Evolutionary conservation across 2,329 filamentous ascomycete genomes (phyloP).

Genomic region (Ploettnerulaceae sp.): DNA sequence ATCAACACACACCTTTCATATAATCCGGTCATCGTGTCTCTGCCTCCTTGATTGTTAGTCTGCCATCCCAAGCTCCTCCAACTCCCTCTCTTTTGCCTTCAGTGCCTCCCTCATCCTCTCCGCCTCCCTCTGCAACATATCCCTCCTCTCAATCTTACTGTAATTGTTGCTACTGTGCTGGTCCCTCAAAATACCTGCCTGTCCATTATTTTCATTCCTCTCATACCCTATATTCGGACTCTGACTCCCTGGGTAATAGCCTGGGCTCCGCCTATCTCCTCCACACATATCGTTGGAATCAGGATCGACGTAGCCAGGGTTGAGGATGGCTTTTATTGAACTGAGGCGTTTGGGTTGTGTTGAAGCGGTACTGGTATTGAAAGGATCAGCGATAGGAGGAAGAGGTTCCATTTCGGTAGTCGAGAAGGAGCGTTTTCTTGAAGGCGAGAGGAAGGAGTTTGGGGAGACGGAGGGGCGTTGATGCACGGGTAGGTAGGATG

Average conservation of each 20-base stretch:
- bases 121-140: constrained; percentile 65
- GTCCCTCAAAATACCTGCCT: constrained; percentile 33
- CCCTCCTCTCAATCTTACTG: constrained; percentile 56
- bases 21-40: too few species aligned
- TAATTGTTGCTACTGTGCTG: constrained; percentile 43
- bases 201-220: background rate
- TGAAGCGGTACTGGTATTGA: constrained; percentile 30
- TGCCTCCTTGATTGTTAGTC: constrained; percentile 4
- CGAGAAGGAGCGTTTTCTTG: constrained; percentile 65
- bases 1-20: too few species aligned
- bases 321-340: constrained; percentile 72
- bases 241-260: constrained; percentile 19
- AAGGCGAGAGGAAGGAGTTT: constrained; percentile 53
- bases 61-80: constrained; percentile 20
- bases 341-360: constrained; percentile 59
- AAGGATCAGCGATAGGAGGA: constrained; percentile 13
- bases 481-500: constrained; percentile 38
- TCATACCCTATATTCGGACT: constrained; percentile 15
- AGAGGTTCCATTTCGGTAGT: constrained; percentile 48
- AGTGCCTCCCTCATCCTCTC: constrained; percentile 57
- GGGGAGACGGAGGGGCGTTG: constrained; percentile 56
- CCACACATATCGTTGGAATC: constrained; percentile 14
- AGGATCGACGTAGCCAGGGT: constrained; percentile 41
- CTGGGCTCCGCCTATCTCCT: constrained; percentile 17
- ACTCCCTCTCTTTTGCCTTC: constrained; percentile 24